Evolutionary conservation across 1,284 basidiomycete genomes (phyloP), one percentile per base, ranked within the genome.

Genomic region (Cryptococcus sp.): DNA sequence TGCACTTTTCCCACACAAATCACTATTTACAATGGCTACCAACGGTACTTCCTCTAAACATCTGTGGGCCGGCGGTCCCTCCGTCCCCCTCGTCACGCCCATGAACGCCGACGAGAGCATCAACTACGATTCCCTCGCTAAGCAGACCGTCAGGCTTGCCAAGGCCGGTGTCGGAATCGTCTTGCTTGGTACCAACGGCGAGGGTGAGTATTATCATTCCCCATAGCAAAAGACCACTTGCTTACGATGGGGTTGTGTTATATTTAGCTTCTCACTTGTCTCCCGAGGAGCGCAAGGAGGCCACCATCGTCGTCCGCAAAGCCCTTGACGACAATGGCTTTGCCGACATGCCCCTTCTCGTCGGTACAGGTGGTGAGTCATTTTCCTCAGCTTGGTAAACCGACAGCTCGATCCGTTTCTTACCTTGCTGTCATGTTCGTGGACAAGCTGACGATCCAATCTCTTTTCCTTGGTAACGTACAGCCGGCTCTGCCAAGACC

Each of bases 281-380:
- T 5, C 81, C 83, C 52, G 81, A 82, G 1, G 89, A 91, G 75
- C 85, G 90, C 53, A 84, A 84, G 67, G 71, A 81, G 16, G 83
- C 85, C 29, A 87, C 91, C 60, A 70, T 79, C 20, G 77, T 88
- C 23, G 88, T 89, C 0, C 83, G 91, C 37, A 77, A 86, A 54
- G 89, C 88, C 0, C 83, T 95, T 22, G 85, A 93, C 72, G 81
- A 83, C 53, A 85, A 87, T 58, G 87, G 87, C 0, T 88, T 89
- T 71, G 70, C 83, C 46, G 78, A 87, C 43, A 82, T 86, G 26
- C 79, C 89, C 11, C 83, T 96, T 49, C 86, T 95, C 58, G 91
- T 88, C 10, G 93, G 92, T 0, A 93, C 91, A 1, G 91, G 92
- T 3, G 87, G 86, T 2, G 86, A 85, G 63, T 63, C 29, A 34